These are phyloP conservation scores for Ophiocordyceps camponoti-floridani DNA, from an alignment of 2,329 filamentous ascomycete species.

Conservation along the genomic window DNA sequence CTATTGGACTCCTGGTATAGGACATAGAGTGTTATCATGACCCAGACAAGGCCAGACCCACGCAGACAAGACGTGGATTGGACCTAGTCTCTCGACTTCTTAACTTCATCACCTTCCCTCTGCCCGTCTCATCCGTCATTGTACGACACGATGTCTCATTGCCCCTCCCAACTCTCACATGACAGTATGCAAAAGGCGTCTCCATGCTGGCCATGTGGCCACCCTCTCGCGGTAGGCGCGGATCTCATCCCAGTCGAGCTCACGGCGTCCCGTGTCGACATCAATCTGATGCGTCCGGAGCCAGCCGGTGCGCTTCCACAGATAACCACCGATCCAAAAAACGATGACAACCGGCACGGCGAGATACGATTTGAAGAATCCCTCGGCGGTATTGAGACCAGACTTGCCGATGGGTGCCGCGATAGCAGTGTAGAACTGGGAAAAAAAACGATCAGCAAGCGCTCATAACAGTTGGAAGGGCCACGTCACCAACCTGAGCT, in stretches of 20 bases:
- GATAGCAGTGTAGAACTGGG: constrained; percentile 32
- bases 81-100: not conserved
- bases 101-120: not conserved
- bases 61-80: not conserved
- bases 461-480: not conserved
- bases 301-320: constrained; percentile 50
- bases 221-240: constrained; percentile 32
- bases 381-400: constrained; percentile 22
- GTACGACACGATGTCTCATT: not conserved
- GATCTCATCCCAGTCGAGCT: constrained; percentile 48
- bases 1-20: not conserved
- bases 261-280: constrained; percentile 46
- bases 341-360: constrained; percentile 33
- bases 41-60: not conserved
- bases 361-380: constrained; percentile 38
- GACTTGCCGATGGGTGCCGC: constrained; percentile 12
- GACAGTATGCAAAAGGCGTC: constrained; percentile 17
- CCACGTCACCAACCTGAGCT: constrained; percentile 25
- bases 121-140: not conserved
- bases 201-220: constrained; percentile 33
- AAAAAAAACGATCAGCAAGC: not conserved
- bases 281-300: constrained; percentile 43
- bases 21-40: not conserved
- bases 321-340: constrained; percentile 39
- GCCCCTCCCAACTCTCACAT: constrained; percentile 10